phyloP scores from a whole-genome alignment of 2,329 filamentous ascomycete genomes.

The Triangularia setosa region DNA sequence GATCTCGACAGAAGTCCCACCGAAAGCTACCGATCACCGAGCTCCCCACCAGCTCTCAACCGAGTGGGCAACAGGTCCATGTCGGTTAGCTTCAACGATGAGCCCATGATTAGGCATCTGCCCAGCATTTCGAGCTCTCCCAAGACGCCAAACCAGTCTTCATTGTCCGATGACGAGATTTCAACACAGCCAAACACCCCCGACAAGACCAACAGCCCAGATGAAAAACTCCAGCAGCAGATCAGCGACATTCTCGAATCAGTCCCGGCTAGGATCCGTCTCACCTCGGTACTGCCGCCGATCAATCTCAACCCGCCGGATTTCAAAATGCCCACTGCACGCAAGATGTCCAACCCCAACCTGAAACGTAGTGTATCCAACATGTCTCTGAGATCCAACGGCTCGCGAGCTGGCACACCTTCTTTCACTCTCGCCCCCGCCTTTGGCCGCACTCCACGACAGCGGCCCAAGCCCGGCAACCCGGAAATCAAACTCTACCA shows the following conservation, averaged over 20 bases:
- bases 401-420: constrained; percentile 57
- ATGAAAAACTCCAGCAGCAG: constrained; percentile 72
- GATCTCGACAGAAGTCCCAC: constrained; percentile 31
- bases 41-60: constrained; percentile 42
- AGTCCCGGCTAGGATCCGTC: constrained; percentile 74
- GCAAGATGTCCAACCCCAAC: constrained; percentile 39
- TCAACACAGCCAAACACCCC: constrained; percentile 28
- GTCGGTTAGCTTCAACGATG: constrained; percentile 43
- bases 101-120: constrained; percentile 42
- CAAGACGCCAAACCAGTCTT: constrained; percentile 40
- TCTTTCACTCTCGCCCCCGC: constrained; percentile 68
- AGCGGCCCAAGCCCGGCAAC: constrained; percentile 48
- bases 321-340: constrained; percentile 42
- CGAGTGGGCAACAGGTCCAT: constrained; percentile 35
- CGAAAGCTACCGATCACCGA: constrained; percentile 44
- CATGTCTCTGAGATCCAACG: constrained; percentile 37
- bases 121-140: constrained; percentile 41
- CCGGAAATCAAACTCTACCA: constrained; percentile 90
- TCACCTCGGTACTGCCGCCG: constrained; percentile 54
- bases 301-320: constrained; percentile 56
- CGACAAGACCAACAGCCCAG: constrained; percentile 37
- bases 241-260: constrained; percentile 74
- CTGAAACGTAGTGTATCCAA: constrained; percentile 47
- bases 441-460: constrained; percentile 44
- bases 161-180: constrained; percentile 46